phyloP scores from a whole-genome alignment of 345 rosid species.

The Eucalyptus grandis region DNA sequence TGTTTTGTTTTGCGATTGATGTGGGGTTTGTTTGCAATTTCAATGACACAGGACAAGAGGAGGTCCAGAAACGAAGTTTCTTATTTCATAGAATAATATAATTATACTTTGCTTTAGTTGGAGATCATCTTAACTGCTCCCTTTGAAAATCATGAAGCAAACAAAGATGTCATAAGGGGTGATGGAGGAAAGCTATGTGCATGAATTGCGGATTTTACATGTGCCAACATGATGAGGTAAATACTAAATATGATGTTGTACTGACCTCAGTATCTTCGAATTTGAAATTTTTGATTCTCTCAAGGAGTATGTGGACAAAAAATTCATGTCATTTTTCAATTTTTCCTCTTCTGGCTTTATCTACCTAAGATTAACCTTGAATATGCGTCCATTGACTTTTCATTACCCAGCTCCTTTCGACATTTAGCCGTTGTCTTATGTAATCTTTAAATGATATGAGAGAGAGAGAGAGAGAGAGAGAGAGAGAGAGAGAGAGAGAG shows the following conservation, averaged over 20 bases:
- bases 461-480: background rate
- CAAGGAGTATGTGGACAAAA: background rate
- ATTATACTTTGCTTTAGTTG: background rate
- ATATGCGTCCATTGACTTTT: background rate
- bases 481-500: background rate
- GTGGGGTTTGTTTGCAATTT: conserved; percentile 6
- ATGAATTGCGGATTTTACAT: conserved; percentile 41
- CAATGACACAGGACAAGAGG: conserved; percentile 2
- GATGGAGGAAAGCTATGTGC: conserved; percentile 13
- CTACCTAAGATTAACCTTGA: background rate
- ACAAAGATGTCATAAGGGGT: conserved; percentile 16
- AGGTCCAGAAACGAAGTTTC: background rate
- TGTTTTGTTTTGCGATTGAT: background rate
- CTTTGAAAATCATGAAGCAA: conserved; percentile 49
- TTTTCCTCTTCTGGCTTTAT: conserved; percentile 11
- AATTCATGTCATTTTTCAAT: background rate
- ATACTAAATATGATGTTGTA: background rate
- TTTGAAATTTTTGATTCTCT: background rate
- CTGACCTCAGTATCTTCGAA: background rate
- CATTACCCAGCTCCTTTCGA: background rate
- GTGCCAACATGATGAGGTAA: conserved; percentile 8
- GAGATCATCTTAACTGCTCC: conserved; percentile 36
- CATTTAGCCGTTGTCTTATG: background rate
- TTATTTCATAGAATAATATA: background rate
- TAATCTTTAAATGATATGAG: background rate